These are phyloP conservation scores for Phytophthora litchii DNA, from an alignment of 352 stramenopile genomes.

Conservation along the genomic window DNA sequence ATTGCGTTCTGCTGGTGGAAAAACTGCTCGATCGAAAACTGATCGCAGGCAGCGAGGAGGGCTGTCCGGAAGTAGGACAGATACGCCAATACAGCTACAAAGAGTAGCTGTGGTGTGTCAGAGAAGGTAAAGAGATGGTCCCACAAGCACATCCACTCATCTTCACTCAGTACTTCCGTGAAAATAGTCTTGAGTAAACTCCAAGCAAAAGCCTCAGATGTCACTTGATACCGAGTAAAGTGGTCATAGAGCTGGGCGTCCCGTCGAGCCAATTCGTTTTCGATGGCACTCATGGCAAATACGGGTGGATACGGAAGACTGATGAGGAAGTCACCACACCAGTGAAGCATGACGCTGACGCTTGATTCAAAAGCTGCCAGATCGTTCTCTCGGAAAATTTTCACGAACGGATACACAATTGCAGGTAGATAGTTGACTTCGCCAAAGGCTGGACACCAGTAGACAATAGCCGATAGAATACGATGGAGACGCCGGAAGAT, in stretches of 20 bases:
- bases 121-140: conserved; percentile 85
- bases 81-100: conserved; percentile 74
- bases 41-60: conserved; percentile 57
- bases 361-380: conserved; percentile 91
- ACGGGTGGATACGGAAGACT: conserved; percentile 86
- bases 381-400: conserved; percentile 87
- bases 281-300: conserved; percentile 66
- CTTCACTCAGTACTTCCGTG: conserved; percentile 86
- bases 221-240: conserved; percentile 69
- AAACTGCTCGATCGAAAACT: conserved; percentile 79
- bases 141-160: conserved; percentile 90
- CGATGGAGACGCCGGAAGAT: conserved; percentile 80
- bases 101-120: conserved; percentile 67
- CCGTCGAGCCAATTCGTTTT: conserved; percentile 68
- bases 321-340: conserved; percentile 80
- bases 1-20: conserved; percentile 88
- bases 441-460: conserved; percentile 92
- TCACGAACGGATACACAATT: conserved; percentile 90
- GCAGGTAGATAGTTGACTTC: conserved; percentile 84
- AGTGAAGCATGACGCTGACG: conserved; percentile 87
- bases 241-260: conserved; percentile 82
- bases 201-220: conserved; percentile 79
- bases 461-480: conserved; percentile 85
- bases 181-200: conserved; percentile 89
- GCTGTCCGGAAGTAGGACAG: conserved; percentile 71